Base-by-base conservation (phyloP, 164 flowering plant genomes). In the Liriodendron chinense region DNA sequence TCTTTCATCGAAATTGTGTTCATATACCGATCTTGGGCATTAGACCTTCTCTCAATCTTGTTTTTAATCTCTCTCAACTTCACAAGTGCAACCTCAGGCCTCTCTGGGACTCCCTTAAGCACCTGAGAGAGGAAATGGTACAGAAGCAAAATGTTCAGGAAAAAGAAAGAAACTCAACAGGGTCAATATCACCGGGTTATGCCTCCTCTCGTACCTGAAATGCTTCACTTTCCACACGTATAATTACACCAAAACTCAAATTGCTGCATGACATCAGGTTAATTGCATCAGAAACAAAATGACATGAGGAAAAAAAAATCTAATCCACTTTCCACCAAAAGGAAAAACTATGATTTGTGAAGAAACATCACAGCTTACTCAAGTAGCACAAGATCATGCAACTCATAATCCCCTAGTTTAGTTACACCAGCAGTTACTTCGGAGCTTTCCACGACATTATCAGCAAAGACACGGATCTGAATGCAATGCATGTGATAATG, bases 201-300 rank as follows among this genome's bases (percentile, higher is more conserved):
- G 20, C 21, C 2, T 22, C 72, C 21, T 48, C 7, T 18, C 69
- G 75, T 61, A 94, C 99, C 91, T 96, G 99, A 77, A 96, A 93
- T 64, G 98, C 98, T 85, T 96, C 99, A 86, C 91, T 96, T 72
- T 96, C 98, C 48, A 96, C 97, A 65, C 98, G 92, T 78, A 96
- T 94, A 22, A 96, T 94, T 26, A 96, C 90, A 71, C 99, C 99
- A 77, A 96, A 96, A 78, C 86, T 94, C 80, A 65, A 80, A 75
- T 92, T 88, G 79, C 99, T 96, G 97, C 86, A 87, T 9, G 73
- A 83, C 2, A 77, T 21, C 64, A 22, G 26, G 69, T 68, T 9
- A 7, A 72, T 57, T 20, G 70, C 21, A 28, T 75, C 62, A 84
- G 75, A 74, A 69, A 74, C 18, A 1, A 59, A 61, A 68, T 23